Percentiles rank a stretch among this genome's conserved stretches.
Evolutionary conservation across 805 yeast genomes (phyloP).

Genomic region (Schwanniomyces vanrijiae): DNA sequence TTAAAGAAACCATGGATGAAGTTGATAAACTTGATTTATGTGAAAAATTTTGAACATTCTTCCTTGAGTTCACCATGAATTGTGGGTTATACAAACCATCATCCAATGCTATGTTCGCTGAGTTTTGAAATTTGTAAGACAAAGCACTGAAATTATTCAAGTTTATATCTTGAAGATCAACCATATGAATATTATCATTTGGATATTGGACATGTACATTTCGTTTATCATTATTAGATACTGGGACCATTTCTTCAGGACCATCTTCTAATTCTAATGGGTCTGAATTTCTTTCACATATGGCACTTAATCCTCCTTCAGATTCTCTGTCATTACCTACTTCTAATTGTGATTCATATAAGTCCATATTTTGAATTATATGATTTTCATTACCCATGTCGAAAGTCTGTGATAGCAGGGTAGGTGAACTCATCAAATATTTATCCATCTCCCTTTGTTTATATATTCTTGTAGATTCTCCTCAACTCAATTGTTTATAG

Average conservation of each 20-base stretch:
- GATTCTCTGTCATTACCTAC: background rate
- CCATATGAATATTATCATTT: background rate
- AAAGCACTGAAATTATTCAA: background rate
- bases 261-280: background rate
- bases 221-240: constrained; percentile 10
- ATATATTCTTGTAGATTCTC: background rate
- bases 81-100: constrained; percentile 11
- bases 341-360: constrained; percentile 5
- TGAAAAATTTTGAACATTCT: background rate
- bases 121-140: constrained; percentile 14
- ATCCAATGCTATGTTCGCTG: constrained; percentile 21
- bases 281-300: background rate
- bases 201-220: background rate
- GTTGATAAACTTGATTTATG: constrained; percentile 20
- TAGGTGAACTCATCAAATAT: constrained; percentile 40
- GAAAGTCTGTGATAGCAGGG: constrained; percentile 35
- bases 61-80: background rate
- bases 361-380: constrained; percentile 7
- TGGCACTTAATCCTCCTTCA: background rate
- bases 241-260: constrained; percentile 17
- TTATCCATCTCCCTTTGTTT: constrained; percentile 28
- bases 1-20: constrained; percentile 22
- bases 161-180: background rate
- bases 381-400: constrained; percentile 12
- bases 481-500: background rate